These are phyloP conservation scores for Mortierella antarctica DNA, from an alignment of 192 early-diverging fungal species.

Conservation along the genomic window DNA sequence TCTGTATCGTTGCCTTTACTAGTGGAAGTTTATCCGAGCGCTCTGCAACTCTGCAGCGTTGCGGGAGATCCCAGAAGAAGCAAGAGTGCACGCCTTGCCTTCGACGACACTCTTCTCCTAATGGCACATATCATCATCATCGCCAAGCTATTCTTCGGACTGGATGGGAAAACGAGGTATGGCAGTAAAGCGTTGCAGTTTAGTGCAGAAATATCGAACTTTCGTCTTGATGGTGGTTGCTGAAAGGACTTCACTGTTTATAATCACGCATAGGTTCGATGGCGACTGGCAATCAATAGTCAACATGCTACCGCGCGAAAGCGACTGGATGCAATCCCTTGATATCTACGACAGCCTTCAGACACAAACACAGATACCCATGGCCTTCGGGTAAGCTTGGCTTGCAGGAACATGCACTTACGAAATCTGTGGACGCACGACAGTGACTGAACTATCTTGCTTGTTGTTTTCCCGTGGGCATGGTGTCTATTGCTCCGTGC, in stretches of 20 bases:
- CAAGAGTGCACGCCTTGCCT: constrained; percentile 6
- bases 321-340: constrained; percentile 5
- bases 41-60: background rate
- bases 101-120: no score
- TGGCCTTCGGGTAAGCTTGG: constrained; percentile 12
- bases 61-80: constrained; percentile 1
- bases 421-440: background rate
- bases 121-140: constrained; percentile 13
- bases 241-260: background rate
- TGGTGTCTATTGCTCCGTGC: background rate
- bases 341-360: constrained; percentile 22
- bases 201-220: no score
- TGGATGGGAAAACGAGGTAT: constrained; percentile 38
- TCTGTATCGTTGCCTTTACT: background rate
- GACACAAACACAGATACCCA: constrained; percentile 21
- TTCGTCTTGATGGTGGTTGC: no score
- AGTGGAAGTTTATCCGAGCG: constrained; percentile 38
- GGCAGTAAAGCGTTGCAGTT: background rate
- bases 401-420: background rate
- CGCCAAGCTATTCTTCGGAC: constrained; percentile 34
- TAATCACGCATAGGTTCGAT: background rate
- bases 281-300: constrained; percentile 7
- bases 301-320: constrained; percentile 24
- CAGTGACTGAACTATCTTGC: background rate
- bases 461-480: background rate